A percentile compares a stretch with the other conserved stretches of the same genome.
These are phyloP conservation scores for Metschnikowia santaceciliae DNA, from an alignment of 805 yeast genomes.

Conservation along the genomic window DNA sequence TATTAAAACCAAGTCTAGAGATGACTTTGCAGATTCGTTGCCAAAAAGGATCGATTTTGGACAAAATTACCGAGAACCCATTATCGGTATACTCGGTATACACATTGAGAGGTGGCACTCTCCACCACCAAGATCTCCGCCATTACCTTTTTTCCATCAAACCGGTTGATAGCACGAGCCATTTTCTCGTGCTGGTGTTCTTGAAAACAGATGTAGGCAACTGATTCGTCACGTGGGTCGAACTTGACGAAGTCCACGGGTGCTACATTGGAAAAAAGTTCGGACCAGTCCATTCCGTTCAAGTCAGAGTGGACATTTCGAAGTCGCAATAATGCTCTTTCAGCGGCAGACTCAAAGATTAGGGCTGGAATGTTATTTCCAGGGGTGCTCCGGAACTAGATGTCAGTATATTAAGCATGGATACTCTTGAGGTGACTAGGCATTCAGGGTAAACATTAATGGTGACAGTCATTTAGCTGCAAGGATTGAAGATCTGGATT, in stretches of 20 bases:
- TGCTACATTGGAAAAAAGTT: slow-evolving; percentile 49
- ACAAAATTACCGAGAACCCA: slow-evolving; percentile 67
- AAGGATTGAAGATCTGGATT: not conserved
- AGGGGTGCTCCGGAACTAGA: slow-evolving; percentile 8
- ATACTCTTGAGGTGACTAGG: not conserved
- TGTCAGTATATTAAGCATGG: slow-evolving; percentile 6
- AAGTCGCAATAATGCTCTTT: slow-evolving; percentile 49
- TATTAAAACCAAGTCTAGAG: slow-evolving; percentile 48
- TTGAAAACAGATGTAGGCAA: slow-evolving; percentile 62
- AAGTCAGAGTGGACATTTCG: slow-evolving; percentile 63
- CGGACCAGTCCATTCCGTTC: slow-evolving; percentile 56
- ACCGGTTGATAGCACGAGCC: slow-evolving; percentile 37
- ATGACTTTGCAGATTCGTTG: slow-evolving; percentile 41
- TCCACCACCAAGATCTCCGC: slow-evolving; percentile 64
- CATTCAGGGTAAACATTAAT: not conserved
- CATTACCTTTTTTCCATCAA: slow-evolving; percentile 54
- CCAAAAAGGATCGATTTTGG: slow-evolving; percentile 28
- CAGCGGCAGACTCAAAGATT: slow-evolving; percentile 17
- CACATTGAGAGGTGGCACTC: slow-evolving; percentile 61
- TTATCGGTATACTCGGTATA: slow-evolving; percentile 86
- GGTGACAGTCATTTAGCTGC: not conserved
- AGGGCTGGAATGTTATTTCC: slow-evolving; percentile 14
- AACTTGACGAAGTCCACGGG: slow-evolving; percentile 54
- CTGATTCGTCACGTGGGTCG: slow-evolving; percentile 53
- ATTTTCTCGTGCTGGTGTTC: slow-evolving; percentile 42